These are phyloP conservation scores for Nemania sp. DNA, from an alignment of 2,329 filamentous ascomycete genomes.

Conservation along the genomic window DNA sequence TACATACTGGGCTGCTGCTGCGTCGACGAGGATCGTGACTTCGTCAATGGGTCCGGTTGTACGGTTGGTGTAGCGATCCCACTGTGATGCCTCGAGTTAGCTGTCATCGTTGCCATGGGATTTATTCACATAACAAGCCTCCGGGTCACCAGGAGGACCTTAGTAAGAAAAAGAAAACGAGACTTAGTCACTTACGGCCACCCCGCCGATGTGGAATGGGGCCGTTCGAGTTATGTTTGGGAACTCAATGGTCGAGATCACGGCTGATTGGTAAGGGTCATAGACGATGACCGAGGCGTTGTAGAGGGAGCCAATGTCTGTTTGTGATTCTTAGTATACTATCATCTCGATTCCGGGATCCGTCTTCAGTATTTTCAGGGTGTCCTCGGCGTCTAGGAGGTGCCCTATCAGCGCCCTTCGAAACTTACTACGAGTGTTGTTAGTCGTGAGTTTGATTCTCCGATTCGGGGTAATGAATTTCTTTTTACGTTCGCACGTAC, in stretches of 20 bases:
- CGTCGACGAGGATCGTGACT: constrained; percentile 43
- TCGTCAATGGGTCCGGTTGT: constrained; percentile 23
- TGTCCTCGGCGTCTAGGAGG: too few relatives aligned
- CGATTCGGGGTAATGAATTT: background rate
- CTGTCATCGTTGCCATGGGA: background rate
- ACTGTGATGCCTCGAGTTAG: constrained; percentile 3
- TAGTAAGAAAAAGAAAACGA: too few relatives aligned
- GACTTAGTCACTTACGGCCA: constrained; percentile 28
- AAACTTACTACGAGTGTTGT: constrained; percentile 14
- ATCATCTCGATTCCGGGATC: too few relatives aligned
- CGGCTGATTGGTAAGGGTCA: constrained; percentile 40
- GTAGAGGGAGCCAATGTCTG: constrained; percentile 40
- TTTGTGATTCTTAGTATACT: background rate
- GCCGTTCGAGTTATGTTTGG: constrained; percentile 39
- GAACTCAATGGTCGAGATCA: constrained; percentile 37
- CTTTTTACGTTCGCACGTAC: constrained; percentile 3
- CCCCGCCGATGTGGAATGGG: constrained; percentile 42
- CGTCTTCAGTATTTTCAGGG: too few relatives aligned
- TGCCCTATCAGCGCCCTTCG: background rate
- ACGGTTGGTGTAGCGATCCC: constrained; percentile 35
- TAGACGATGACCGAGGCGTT: constrained; percentile 43
- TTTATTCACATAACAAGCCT: background rate
- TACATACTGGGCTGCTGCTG: constrained; percentile 41
- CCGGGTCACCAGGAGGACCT: background rate
- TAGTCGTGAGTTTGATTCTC: background rate